Base-by-base conservation (phyloP, 345 rosid genomes). In the Salix udensis region DNA sequence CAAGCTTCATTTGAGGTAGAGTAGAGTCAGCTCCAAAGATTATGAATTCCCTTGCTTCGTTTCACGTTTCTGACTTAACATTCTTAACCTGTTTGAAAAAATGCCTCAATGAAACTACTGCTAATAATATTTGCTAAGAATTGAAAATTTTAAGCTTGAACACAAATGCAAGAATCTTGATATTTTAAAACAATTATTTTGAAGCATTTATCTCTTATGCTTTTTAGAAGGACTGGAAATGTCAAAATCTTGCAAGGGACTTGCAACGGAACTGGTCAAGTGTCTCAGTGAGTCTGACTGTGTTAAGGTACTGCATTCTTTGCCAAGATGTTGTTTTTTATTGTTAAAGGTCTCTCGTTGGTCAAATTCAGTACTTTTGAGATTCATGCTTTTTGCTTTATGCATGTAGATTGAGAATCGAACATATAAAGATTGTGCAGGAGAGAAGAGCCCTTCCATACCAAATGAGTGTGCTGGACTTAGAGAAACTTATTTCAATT, bases 241-340 rank as follows among this genome's bases (percentile, higher is more conserved):
- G 99, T 74, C 99, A 4, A 96, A 96, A 85, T 92, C 99, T 69
- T 96, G 97, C 86, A 96, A 94, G 80, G 99, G 97, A 70, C 91
- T 96, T 21, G 99, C 98, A 23, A 82, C 83, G 85, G 98, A 94
- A 81, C 91, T 96, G 71, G 97, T 96, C 26, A 92, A 92, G 86
- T 96, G 99, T 83, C 93, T 94, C 46, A 92, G 93, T 40, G 96
- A 94, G 76, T 94, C 99, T 0, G 89, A 85, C 2, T 96, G 98
- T 80, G 88, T 94, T 68, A 91, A 91, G 91, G 96, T 91, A 67
- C 37, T 42, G 11, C 50, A 28, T 18, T 55, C 48, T 40, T 31
- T 36, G 3, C 68, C 34, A 23, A 28, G 16, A 66, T 61, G 31
- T 1, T 58, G n/a, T 11, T 36, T 18, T 28, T 14, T 12, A 39